phyloP scores from a whole-genome alignment of 1,284 basidiomycete genomes.

The Malassezia arunalokei region DNA sequence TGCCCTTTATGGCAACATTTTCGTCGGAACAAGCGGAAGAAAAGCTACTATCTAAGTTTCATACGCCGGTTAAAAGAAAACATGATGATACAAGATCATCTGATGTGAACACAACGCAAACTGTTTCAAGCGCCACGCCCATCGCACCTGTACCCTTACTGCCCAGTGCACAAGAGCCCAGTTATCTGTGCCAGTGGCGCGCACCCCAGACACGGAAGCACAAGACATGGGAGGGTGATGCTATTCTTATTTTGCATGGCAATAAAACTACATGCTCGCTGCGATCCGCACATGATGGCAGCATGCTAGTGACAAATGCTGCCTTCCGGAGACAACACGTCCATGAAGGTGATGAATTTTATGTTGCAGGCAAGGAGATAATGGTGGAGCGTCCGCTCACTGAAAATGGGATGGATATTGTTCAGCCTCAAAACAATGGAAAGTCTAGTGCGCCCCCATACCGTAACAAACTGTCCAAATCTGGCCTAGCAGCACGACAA shows the following conservation, averaged over 20 bases:
- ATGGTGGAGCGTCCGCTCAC: slow-evolving; percentile 4
- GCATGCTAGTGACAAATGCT: slow-evolving; percentile 17
- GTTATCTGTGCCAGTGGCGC: slow-evolving; percentile 48
- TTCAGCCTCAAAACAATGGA: neutral
- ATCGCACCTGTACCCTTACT: slow-evolving; percentile 1
- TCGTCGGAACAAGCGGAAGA: slow-evolving; percentile 11
- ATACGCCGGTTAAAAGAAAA: slow-evolving; percentile 11
- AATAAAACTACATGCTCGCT: slow-evolving; percentile 23
- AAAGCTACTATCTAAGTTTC: slow-evolving; percentile 12
- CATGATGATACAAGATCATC: neutral
- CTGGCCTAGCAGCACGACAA: neutral
- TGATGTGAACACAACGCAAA: neutral
- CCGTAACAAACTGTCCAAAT: neutral
- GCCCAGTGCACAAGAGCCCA: slow-evolving; percentile 21
- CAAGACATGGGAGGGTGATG: slow-evolving; percentile 68
- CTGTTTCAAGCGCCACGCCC: neutral
- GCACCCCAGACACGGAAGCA: slow-evolving; percentile 67
- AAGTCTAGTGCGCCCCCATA: neutral
- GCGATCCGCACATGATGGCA: slow-evolving; percentile 27
- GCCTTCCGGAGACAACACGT: slow-evolving; percentile 4
- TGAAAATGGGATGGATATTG: neutral
- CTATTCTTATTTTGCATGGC: slow-evolving; percentile 32
- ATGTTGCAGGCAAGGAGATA: slow-evolving; percentile 17
- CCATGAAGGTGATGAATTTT: slow-evolving; percentile 11
- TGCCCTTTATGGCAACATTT: slow-evolving; percentile 7